Percentiles rank a stretch among this genome's conserved stretches.
Evolutionary conservation across 2,329 filamentous ascomycete genomes (phyloP).

Genomic region (Pyricularia grisea): DNA sequence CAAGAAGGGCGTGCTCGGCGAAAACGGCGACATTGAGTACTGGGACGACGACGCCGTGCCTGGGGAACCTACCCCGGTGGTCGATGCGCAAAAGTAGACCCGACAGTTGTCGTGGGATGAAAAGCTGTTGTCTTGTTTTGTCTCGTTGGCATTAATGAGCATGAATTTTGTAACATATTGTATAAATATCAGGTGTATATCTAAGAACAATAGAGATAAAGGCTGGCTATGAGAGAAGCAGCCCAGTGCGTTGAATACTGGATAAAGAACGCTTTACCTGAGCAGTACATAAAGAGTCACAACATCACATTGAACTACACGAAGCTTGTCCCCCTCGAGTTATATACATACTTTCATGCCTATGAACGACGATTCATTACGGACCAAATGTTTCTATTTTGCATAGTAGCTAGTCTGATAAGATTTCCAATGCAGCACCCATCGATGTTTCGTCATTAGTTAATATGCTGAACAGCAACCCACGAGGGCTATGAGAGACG

Average conservation of each 20-base stretch:
- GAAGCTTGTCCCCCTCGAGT: not conserved
- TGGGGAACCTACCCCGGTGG: not conserved
- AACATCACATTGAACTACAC: not conserved
- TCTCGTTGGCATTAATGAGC: not conserved
- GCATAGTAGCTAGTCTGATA: not conserved
- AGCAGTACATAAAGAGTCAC: not conserved
- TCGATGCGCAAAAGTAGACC: not conserved
- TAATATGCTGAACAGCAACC: not conserved
- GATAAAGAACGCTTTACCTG: not conserved
- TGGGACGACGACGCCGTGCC: slow-evolving; percentile 54
- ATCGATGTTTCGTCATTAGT: not conserved
- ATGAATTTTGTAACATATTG: not conserved
- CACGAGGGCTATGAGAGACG: not conserved
- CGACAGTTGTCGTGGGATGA: not conserved
- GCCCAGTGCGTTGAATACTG: not conserved
- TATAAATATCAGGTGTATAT: not conserved
- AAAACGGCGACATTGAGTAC: slow-evolving; percentile 84
- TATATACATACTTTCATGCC: not conserved
- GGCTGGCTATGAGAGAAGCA: not conserved
- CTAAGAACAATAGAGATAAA: not conserved
- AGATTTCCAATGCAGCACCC: not conserved
- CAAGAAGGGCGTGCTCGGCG: slow-evolving; percentile 60
- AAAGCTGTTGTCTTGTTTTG: too few relatives aligned
- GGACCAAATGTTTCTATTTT: not conserved
- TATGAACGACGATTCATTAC: not conserved